These are phyloP conservation scores for Dothiorella sarmentorum DNA, from an alignment of 2,329 filamentous ascomycete genomes.

Conservation along the genomic window DNA sequence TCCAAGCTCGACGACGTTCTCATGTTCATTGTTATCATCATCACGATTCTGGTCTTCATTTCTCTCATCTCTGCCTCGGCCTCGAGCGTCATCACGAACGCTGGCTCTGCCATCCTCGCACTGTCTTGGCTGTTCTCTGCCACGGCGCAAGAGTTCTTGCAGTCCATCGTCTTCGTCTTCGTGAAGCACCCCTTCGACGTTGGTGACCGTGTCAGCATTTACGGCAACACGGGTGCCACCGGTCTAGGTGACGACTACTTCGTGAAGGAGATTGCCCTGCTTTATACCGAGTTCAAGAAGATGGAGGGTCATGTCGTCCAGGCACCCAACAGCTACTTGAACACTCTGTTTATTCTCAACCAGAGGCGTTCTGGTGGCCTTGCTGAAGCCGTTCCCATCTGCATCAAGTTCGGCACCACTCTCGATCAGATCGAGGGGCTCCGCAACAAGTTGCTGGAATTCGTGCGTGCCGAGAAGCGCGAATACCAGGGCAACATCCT, in stretches of 20 bases:
- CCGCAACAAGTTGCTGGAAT: slow-evolving; percentile 75
- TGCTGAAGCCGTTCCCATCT: slow-evolving; percentile 78
- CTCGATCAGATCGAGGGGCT: slow-evolving; percentile 78
- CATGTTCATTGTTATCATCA: slow-evolving; percentile 77
- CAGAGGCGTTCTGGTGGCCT: slow-evolving; percentile 85
- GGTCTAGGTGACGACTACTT: slow-evolving; percentile 90
- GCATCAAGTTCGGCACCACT: slow-evolving; percentile 85
- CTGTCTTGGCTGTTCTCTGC: slow-evolving; percentile 90
- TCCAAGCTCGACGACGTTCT: slow-evolving; percentile 86
- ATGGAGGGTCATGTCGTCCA: slow-evolving; percentile 96
- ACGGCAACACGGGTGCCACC: slow-evolving; percentile 79
- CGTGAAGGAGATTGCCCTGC: slow-evolving; percentile 85
- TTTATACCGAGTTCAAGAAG: slow-evolving; percentile 98
- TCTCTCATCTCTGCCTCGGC: slow-evolving; percentile 86
- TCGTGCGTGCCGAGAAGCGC: slow-evolving; percentile 79
- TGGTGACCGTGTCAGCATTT: slow-evolving; percentile 86
- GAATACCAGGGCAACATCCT: slow-evolving; percentile 85
- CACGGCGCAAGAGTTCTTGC: slow-evolving; percentile 90
- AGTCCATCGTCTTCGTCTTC: slow-evolving; percentile 92
- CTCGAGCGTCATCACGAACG: slow-evolving; percentile 85
- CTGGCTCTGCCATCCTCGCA: slow-evolving; percentile 81
- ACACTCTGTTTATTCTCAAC: slow-evolving; percentile 91
- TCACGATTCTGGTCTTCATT: slow-evolving; percentile 81
- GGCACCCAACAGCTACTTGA: slow-evolving; percentile 90
- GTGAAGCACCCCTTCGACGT: slow-evolving; percentile 98